These are phyloP conservation scores for Diaporthe ilicicola DNA, from an alignment of 2,329 filamentous ascomycete genomes.

Conservation along the genomic window DNA sequence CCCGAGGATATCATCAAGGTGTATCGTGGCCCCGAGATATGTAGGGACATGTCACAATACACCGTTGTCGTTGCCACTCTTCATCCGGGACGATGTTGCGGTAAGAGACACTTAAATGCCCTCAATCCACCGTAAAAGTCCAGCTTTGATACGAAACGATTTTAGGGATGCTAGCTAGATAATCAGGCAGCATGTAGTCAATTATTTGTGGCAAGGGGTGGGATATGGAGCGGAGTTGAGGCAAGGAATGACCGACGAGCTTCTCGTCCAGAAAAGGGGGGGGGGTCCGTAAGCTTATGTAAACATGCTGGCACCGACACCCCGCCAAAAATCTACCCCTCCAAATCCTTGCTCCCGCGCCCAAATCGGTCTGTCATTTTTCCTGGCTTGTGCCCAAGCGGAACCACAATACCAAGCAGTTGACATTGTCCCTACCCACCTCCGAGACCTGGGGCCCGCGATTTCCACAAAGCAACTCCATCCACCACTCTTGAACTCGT, in stretches of 20 bases:
- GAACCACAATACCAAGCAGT: conserved; percentile 23
- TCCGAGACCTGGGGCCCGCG: background rate
- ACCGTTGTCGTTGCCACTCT: too few species aligned
- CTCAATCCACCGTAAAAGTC: too few species aligned
- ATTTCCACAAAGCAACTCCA: background rate
- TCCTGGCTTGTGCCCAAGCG: conserved; percentile 14
- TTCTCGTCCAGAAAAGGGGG: background rate
- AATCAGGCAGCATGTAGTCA: background rate
- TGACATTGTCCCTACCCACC: conserved; percentile 15
- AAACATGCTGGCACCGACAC: background rate
- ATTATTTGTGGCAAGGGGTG: background rate
- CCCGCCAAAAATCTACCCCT: conserved; percentile 23
- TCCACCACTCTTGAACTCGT: background rate
- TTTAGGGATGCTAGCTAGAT: too few species aligned
- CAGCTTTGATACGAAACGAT: too few species aligned
- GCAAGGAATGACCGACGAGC: background rate
- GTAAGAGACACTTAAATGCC: too few species aligned
- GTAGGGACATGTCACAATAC: too few species aligned
- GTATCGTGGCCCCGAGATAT: too few species aligned
- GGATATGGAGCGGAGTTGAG: background rate
- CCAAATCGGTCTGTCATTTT: conserved; percentile 23
- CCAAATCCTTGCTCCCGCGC: conserved; percentile 19
- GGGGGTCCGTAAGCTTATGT: background rate
- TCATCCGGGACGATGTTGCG: too few species aligned
- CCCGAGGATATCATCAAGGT: too few species aligned